Evolutionary conservation across 441 rosid species (phyloP).

Genomic region (Syzygium syzygioides): DNA sequence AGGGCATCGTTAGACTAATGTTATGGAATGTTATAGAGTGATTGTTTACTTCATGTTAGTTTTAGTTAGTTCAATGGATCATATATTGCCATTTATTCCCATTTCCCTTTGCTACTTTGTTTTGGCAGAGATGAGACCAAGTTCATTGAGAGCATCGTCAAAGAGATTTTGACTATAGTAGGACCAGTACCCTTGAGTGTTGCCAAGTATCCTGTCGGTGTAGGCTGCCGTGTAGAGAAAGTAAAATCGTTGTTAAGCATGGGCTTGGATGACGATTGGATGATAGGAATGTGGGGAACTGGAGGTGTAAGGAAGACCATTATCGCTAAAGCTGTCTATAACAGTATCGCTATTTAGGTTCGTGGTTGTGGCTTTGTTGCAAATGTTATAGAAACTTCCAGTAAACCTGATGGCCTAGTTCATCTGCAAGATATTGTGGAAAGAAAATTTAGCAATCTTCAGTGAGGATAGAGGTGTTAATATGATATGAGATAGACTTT

Average conservation of each 20-base stretch:
- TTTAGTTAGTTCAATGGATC: neutral
- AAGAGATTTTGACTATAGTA: too few species aligned
- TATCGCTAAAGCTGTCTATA: too few species aligned
- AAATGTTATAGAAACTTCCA: too few species aligned
- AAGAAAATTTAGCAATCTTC: too few species aligned
- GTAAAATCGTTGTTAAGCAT: fast-evolving
- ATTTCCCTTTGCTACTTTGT: neutral
- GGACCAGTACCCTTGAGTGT: fast-evolving
- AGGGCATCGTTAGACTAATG: fast-evolving
- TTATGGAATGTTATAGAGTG: fast-evolving
- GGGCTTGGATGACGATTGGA: neutral
- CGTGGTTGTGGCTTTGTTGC: too few species aligned
- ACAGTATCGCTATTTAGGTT: fast-evolving
- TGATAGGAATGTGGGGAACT: neutral
- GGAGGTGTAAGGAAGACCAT: neutral
- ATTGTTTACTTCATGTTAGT: neutral
- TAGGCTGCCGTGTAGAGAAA: neutral
- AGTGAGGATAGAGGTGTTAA: too few species aligned
- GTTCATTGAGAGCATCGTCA: neutral
- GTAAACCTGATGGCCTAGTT: too few species aligned
- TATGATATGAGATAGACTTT: too few species aligned
- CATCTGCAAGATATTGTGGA: too few species aligned
- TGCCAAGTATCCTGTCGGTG: neutral
- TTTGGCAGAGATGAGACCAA: neutral
- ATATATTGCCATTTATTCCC: fast-evolving